Evolutionary conservation across 2,329 filamentous ascomycete genomes (phyloP), one percentile per base, ranked within the genome.

Genomic region (Lasiodiplodia gonubiensis): DNA sequence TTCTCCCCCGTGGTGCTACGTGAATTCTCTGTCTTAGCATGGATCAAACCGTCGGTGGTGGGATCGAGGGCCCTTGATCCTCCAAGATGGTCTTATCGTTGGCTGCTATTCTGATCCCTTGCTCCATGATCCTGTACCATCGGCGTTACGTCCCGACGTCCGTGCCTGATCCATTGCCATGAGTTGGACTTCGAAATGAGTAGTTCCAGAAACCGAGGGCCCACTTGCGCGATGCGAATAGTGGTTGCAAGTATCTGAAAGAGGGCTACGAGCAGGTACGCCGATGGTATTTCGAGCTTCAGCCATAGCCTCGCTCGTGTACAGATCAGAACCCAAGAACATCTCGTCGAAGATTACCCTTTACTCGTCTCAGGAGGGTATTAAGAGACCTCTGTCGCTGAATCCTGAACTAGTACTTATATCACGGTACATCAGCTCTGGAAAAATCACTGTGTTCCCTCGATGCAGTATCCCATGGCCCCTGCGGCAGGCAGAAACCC

Each of bases 231-330:
- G 67, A 68, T 27, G 30, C 42, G 11, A 66, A 25, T 16, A 7
- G 30, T 16, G 64, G 54, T 2, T 27, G 27, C 4, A 46, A 66
- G 11, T 55, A 54, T 18, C 42, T 68, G 30, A 53, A 51, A 4
- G 67, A 68, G 25, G 67, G 67, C 8, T 67, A 67, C 21, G 46
- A 59, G 48, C 60, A 66, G 52, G 64, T 53, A 12, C 51, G 54
- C 53, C 39, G n/a, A 52, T 23, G 16, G n/a, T n/a, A n/a, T n/a
- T n/a, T n/a, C n/a, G n/a, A n/a, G n/a, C n/a, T n/a, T n/a, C n/a
- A n/a, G n/a, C n/a, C 30, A 33, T 33, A 10, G 30, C 30, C 30
- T 33, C 30, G 30, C 30, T 33, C 30, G 30, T 33, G 30, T 33
- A 33, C 30, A 10, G n/a, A n/a, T n/a, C n/a, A n/a, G n/a, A n/a